A percentile compares a stretch with the other conserved stretches of the same genome.
phyloP scores from a whole-genome alignment of 1,284 basidiomycete genomes.

The Stereum hirsutum region DNA sequence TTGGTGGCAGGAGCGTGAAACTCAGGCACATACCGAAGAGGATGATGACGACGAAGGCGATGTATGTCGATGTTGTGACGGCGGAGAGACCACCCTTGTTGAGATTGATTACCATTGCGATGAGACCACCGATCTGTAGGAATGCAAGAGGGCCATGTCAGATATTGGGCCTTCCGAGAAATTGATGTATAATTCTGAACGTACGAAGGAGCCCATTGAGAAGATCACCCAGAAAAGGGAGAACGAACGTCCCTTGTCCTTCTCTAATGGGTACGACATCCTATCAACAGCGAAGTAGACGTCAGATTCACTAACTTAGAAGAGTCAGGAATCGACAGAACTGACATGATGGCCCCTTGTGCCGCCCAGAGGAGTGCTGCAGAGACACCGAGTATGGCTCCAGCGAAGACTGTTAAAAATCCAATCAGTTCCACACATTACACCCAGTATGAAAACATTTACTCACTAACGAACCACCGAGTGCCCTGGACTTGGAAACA shows the following conservation, averaged over 20 bases:
- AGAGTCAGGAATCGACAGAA: no score
- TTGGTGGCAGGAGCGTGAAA: constrained; percentile 27
- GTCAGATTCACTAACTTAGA: no score
- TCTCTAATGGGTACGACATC: constrained; percentile 37
- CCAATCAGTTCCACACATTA: constrained; percentile 22
- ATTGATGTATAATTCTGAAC: no score
- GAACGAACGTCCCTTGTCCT: constrained; percentile 20
- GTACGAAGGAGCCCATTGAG: constrained; percentile 42
- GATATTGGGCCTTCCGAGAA: no score
- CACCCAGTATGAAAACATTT: no score
- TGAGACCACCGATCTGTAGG: constrained; percentile 38
- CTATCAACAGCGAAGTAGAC: no score
- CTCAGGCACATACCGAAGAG: constrained; percentile 29
- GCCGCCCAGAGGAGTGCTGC: constrained; percentile 55
- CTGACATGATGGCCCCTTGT: constrained; percentile 48
- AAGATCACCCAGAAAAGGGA: constrained; percentile 48
- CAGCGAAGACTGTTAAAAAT: constrained; percentile 48
- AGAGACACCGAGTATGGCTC: constrained; percentile 46
- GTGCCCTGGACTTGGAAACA: no score
- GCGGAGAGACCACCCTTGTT: constrained; percentile 18
- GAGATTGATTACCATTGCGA: constrained; percentile 38
- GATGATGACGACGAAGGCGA: constrained; percentile 33
- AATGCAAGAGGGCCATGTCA: no score
- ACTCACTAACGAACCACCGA: no score
- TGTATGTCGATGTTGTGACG: constrained; percentile 30